A percentile compares a stretch with the other conserved stretches of the same genome.
phyloP scores from a whole-genome alignment of 495 filamentous ascomycete species.

The Penicillium manginii region DNA sequence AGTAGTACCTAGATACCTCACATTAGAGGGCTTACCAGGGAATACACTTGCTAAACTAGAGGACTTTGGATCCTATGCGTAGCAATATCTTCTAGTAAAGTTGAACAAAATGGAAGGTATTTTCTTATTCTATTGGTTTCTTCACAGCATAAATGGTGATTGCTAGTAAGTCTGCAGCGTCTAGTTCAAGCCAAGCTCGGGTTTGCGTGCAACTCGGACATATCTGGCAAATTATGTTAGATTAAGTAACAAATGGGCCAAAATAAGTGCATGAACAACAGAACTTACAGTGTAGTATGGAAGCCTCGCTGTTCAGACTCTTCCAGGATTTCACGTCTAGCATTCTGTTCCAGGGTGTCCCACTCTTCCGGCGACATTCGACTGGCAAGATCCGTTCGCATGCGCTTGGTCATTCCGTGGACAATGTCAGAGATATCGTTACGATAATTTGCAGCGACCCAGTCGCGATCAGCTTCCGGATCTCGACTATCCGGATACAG shows the following conservation, averaged over 20 bases:
- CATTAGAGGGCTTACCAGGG: too few relatives aligned
- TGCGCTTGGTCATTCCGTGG: not conserved
- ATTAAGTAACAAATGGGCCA: not conserved
- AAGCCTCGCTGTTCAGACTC: not conserved
- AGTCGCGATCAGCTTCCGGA: not conserved
- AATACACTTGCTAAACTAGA: too few relatives aligned
- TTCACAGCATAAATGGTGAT: not conserved
- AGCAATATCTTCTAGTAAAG: too few relatives aligned
- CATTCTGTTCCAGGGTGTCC: not conserved
- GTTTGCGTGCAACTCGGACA: conserved; percentile 2
- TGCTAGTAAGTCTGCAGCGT: not conserved
- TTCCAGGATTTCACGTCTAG: not conserved
- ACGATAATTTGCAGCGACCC: not conserved
- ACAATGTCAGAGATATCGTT: conserved; percentile 1
- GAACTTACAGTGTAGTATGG: conserved; percentile 1
- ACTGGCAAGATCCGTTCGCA: not conserved
- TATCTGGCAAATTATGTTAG: not conserved
- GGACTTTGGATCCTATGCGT: too few relatives aligned
- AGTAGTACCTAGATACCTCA: too few relatives aligned
- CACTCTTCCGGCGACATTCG: not conserved
- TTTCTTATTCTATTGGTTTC: too few relatives aligned
- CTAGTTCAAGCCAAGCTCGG: not conserved
- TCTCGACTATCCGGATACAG: not conserved
- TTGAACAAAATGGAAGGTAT: too few relatives aligned
- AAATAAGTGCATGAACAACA: not conserved